Evolutionary conservation across 768 basidiomycete species (phyloP), one percentile per base, ranked within the genome.

Genomic region (Fomitopsis pulvina): DNA sequence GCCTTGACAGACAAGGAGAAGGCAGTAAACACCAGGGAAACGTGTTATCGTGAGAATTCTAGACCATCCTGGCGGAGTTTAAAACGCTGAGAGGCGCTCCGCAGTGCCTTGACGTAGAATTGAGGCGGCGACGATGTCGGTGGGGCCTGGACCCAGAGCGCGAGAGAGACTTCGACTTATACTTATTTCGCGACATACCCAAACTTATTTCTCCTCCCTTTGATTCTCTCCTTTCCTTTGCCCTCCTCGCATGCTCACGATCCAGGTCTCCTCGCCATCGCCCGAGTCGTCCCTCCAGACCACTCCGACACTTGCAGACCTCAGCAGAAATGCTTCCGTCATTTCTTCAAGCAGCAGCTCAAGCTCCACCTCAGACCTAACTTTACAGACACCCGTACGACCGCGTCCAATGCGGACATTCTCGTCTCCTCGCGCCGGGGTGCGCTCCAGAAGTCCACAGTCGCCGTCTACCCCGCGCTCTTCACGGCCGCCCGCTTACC

Each of bases 301-400:
- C 14, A 59, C 66, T 2, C 73, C 70, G 2, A 68, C 72, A 0
- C 70, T 87, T 50, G 79, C 82, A 43, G 80, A 83, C 62, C 75
- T 87, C 45, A 83, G 81, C 69, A 77, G 86, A 63, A 86, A 86
- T 70, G 75, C 85, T 1, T 86, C 85, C 11, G 86, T 85, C 62
- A 84, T 87, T 50, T 87, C 79, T 2, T 75, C 84, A 0, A 79
- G 75, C 37, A 82, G 80, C 53, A 76, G 73, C 60, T 82, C 81
- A 51, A 73, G 71, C 29, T 75, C 77, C 14, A 67, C 71, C 37
- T 67, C 69, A 45, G 71, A 70, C 39, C 65, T 70, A 44, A 48
- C 70, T 30, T 58, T 75, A 43, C 66, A 63, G 22, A 71, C 75
- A 6, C 70, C 75, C 12, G 37, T 50, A 4, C 71, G 76, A 0